Conservation (phyloP, 148 eudicot genomes). For the Salicornia ramosissima region DNA sequence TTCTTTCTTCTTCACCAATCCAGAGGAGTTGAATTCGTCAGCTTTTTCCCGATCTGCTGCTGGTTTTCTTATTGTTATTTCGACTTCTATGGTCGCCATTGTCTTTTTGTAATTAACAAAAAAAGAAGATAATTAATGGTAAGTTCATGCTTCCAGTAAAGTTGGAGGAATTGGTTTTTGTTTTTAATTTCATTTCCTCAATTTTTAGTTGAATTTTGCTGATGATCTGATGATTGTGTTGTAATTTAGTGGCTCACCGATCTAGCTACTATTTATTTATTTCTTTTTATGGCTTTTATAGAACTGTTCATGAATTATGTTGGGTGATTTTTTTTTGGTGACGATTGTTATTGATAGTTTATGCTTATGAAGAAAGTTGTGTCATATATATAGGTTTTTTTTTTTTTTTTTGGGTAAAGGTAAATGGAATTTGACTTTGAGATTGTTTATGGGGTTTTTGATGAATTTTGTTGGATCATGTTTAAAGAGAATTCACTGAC, state of each 20-base stretch:
- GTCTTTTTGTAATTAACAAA: conserved; percentile 1
- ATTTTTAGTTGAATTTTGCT: conserved; percentile 9
- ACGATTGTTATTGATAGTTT: neutral
- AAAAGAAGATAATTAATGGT: conserved; percentile 4
- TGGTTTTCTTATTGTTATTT: conserved; percentile 7
- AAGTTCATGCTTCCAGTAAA: conserved; percentile 1
- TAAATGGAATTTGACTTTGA: conserved; percentile 15
- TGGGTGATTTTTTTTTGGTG: neutral
- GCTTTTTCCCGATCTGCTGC: conserved; percentile 1
- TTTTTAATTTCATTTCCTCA: neutral
- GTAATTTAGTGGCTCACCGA: neutral
- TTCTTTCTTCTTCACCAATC: conserved; percentile 1
- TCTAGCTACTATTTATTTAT: neutral
- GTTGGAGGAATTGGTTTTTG: neutral
- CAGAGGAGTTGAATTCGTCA: conserved; percentile 15
- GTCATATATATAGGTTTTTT: neutral
- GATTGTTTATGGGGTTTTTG: conserved; percentile 7
- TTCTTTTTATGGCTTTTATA: neutral
- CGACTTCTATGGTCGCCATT: conserved; percentile 23
- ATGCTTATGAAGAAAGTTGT: neutral
- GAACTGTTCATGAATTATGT: neutral
- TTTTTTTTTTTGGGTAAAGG: neutral
- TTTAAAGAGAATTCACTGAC: neutral
- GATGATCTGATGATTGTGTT: neutral
- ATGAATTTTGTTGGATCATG: conserved; percentile 24